Evolutionary conservation across 2,329 filamentous ascomycete species (phyloP).

Genomic region (Cadophora sp.): DNA sequence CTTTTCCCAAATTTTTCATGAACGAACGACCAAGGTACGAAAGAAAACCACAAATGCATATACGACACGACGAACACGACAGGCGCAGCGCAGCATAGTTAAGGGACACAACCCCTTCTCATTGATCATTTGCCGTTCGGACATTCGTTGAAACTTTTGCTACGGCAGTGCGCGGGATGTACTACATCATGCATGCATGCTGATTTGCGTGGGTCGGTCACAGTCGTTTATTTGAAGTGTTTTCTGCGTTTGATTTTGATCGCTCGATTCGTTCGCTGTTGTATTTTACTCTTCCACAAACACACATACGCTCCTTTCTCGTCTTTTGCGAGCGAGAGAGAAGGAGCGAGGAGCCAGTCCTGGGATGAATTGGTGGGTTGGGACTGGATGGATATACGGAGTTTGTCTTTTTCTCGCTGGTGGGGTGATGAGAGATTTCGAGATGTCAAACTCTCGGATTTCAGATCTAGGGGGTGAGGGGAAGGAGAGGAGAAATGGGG

Average conservation of each 20-base stretch:
- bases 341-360: conserved; percentile 3
- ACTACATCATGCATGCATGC: conserved; percentile 17
- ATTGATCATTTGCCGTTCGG: conserved; percentile 7
- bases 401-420: conserved; percentile 7
- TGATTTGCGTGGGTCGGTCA: conserved; percentile 12
- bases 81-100: conserved; percentile 16
- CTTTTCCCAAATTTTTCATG: conserved; percentile 1
- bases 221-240: conserved; percentile 15
- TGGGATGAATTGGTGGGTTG: conserved; percentile 7
- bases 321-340: conserved; percentile 1
- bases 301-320: conserved; percentile 9
- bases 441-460: not conserved
- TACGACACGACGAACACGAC: conserved; percentile 16
- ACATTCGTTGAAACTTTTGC: conserved; percentile 2
- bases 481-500: not conserved
- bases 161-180: conserved; percentile 3
- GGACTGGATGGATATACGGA: not conserved
- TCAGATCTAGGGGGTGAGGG: not conserved
- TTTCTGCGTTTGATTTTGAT: conserved; percentile 1
- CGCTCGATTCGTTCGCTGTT: conserved; percentile 14
- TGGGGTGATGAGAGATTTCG: conserved; percentile 3
- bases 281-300: conserved; percentile 18
- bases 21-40: conserved; percentile 14
- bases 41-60: conserved; percentile 14
- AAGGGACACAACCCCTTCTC: not conserved